Percentiles rank a stretch among this genome's conserved stretches.
These are phyloP conservation scores for Firmiana major DNA, from an alignment of 345 rosid species.

Conservation along the genomic window DNA sequence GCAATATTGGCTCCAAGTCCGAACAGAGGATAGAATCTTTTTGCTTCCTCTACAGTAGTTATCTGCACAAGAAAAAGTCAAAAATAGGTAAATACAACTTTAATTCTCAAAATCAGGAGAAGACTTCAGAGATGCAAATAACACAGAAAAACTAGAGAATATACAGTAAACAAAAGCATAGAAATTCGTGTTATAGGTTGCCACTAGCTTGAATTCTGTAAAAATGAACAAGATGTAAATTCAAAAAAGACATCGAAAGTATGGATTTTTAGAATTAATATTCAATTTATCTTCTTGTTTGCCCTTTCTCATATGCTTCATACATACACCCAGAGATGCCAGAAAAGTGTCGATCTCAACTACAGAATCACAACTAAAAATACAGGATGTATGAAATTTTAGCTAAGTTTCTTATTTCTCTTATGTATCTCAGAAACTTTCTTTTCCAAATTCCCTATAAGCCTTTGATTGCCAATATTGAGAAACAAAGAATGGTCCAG, in stretches of 20 bases:
- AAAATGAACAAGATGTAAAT: background rate
- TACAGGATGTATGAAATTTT: background rate
- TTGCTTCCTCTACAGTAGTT: constrained; percentile 94
- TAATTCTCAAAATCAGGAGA: background rate
- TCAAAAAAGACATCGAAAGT: background rate
- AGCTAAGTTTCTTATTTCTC: background rate
- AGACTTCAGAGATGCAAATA: background rate
- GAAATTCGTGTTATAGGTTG: background rate
- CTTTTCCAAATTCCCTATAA: background rate
- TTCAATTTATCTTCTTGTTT: background rate
- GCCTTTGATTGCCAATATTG: background rate
- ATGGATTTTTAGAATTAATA: no score
- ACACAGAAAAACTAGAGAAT: background rate
- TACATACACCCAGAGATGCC: background rate
- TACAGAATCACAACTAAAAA: background rate
- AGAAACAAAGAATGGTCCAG: background rate
- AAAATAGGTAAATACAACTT: constrained; percentile 11
- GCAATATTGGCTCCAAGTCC: constrained; percentile 97
- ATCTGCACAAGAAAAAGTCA: constrained; percentile 50
- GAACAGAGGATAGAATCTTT: constrained; percentile 86
- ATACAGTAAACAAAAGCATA: background rate
- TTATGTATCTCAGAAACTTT: background rate
- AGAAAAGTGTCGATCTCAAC: no score
- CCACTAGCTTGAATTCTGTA: background rate
- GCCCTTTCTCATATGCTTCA: background rate